A percentile compares a stretch with the other conserved stretches of the same genome.
Conservation (phyloP, 495 filamentous ascomycete species). For the Neurospora sublineolata region DNA sequence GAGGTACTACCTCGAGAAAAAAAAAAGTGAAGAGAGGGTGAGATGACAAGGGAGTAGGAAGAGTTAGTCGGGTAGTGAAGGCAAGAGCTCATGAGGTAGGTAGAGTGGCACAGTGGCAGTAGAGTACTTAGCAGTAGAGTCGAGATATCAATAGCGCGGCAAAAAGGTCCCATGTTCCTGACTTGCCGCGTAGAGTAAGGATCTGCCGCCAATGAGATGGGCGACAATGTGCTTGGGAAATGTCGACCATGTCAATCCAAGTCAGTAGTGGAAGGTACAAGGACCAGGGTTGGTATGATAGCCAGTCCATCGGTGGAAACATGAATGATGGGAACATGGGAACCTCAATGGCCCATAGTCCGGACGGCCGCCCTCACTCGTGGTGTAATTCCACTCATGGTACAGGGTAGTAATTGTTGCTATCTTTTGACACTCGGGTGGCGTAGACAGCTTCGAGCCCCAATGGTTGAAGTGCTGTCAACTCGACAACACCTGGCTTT, state of each 20-base stretch:
- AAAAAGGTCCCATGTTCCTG: conserved; percentile 5
- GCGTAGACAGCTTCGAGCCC: neutral
- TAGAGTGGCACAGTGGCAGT: neutral
- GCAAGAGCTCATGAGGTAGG: neutral
- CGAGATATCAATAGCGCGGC: conserved; percentile 11
- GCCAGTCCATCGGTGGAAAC: neutral
- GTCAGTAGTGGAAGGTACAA: neutral
- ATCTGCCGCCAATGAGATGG: neutral
- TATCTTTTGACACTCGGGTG: neutral
- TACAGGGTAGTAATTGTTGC: neutral
- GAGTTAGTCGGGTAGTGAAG: conserved; percentile 4
- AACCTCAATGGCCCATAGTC: neutral
- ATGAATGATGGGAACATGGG: neutral
- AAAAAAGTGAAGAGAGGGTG: neutral
- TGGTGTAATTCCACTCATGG: neutral
- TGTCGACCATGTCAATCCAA: conserved; percentile 1
- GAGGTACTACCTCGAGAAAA: neutral
- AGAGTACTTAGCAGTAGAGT: neutral
- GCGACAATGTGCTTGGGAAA: conserved; percentile 1
- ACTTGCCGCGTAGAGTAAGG: neutral
- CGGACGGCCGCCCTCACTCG: neutral
- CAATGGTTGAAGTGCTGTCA: neutral
- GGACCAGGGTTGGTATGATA: neutral
- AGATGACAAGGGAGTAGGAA: conserved; percentile 4
- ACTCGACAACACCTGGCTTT: neutral